Evolutionary conservation across 2,329 filamentous ascomycete species (phyloP), one percentile per base, ranked within the genome.

Genomic region (Aspergillus unguis): DNA sequence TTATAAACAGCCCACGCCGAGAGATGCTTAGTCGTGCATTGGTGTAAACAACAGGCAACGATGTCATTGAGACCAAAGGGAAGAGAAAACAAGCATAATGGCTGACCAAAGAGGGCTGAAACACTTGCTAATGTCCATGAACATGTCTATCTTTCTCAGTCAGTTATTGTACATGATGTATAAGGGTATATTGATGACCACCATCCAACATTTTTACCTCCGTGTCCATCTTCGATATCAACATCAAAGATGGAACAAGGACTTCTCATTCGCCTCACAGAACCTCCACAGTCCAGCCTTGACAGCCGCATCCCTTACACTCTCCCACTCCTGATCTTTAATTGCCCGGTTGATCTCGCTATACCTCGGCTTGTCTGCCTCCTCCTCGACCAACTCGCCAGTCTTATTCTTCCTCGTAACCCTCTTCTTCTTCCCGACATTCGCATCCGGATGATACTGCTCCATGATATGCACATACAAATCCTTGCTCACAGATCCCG

Each of bases 401-500:
- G 7, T 29, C 1, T 28, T n/a, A 51, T 6, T 51, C 44, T 11
- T 49, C 11, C 59, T 65, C 9, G 53, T 9, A 36, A 35, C 62
- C 52, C 76, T 73, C 60, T 74, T 82, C 49, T 77, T 74, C 73
- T 90, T 92, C 3, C 90, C 90, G 1, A 95, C 90, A 68, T 95
- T 85, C 0, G 88, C 90, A 58, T 87, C 82, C 0, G 89, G 89
- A 57, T 84, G 85, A 65, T 94, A 94, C 71, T 95, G 90, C 71
- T 95, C 89, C 89, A 94, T 94, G 59, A 95, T 85, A 66, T 95
- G 86, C 54, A 94, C 81, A 70, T 92, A 92, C 40, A 87, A 78
- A 68, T 94, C 88, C 50, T 75, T 79, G 3, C 86, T 89, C 2
- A 95, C 79, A 48, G 90, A 82, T 28, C 80, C 75, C 0, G 88